These are phyloP conservation scores for Penicillium sp. DNA, from an alignment of 2,329 filamentous ascomycete genomes.

Conservation along the genomic window DNA sequence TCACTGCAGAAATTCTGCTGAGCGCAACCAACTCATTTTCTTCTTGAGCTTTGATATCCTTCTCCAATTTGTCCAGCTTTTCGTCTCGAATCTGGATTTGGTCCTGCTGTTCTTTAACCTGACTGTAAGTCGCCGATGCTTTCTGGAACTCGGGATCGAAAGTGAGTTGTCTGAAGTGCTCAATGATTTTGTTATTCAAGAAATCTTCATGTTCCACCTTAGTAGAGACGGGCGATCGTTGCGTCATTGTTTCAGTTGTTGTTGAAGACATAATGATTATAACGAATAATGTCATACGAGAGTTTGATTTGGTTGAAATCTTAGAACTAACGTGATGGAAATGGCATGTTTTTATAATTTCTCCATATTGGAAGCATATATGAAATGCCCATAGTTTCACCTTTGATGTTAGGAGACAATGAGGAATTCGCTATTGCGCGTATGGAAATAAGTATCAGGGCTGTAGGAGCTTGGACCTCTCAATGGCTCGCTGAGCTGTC, in stretches of 20 bases:
- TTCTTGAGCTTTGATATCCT: slow-evolving; percentile 6
- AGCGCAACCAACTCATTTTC: slow-evolving; percentile 5
- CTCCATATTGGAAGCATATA: slow-evolving; percentile 4
- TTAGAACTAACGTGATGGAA: neutral
- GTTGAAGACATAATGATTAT: slow-evolving; percentile 9
- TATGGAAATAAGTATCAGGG: slow-evolving; percentile 1
- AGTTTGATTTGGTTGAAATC: neutral
- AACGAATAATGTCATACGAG: slow-evolving; percentile 1
- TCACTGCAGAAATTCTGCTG: slow-evolving; percentile 6
- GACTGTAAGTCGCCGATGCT: slow-evolving; percentile 6
- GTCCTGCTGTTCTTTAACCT: slow-evolving; percentile 6
- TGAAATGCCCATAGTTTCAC: slow-evolving; percentile 3
- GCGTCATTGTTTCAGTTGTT: slow-evolving; percentile 1
- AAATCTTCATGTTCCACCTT: slow-evolving; percentile 6
- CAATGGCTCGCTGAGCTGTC: neutral
- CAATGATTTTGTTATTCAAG: slow-evolving; percentile 8
- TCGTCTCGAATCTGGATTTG: slow-evolving; percentile 5
- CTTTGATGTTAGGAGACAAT: too few relatives aligned
- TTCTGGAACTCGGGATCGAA: slow-evolving; percentile 9
- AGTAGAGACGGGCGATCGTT: neutral
- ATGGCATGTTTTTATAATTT: slow-evolving; percentile 7
- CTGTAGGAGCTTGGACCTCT: slow-evolving; percentile 5
- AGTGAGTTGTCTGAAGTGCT: slow-evolving; percentile 7
- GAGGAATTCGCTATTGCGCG: too few relatives aligned
- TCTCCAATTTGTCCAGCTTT: slow-evolving; percentile 3